These are phyloP conservation scores for Mycena chlorophos DNA, from an alignment of 768 basidiomycete species.

Conservation along the genomic window DNA sequence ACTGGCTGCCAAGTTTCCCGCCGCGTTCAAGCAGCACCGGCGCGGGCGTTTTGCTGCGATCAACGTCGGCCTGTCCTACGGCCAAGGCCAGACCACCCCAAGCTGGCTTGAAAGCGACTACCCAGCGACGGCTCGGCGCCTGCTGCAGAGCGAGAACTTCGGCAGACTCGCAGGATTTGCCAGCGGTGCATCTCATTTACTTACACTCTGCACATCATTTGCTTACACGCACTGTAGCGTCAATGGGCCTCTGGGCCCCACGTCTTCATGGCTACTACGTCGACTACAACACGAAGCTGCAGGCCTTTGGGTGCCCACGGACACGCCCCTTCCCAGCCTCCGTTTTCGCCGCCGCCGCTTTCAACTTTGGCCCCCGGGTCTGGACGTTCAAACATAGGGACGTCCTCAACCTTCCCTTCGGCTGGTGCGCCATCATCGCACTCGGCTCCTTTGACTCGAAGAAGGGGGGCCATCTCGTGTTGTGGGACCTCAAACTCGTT, in stretches of 20 bases:
- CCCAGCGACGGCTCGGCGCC: not conserved
- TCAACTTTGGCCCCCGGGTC: conserved; percentile 30
- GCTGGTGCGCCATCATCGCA: conserved; percentile 33
- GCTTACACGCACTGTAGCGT: not conserved
- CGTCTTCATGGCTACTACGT: conserved; percentile 13
- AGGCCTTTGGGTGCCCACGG: not conserved
- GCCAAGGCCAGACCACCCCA: not conserved
- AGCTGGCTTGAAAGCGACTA: not conserved
- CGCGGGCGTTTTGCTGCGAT: not conserved
- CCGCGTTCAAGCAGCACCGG: not conserved
- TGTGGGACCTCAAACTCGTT: conserved; percentile 29
- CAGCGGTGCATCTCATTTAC: conserved; percentile 4
- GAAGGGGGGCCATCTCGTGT: conserved; percentile 33
- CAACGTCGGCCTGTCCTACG: not conserved
- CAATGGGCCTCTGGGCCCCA: conserved; percentile 13
- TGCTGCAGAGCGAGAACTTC: not conserved
- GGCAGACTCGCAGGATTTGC: conserved; percentile 13
- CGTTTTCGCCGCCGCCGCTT: conserved; percentile 26
- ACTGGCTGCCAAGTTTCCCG: not conserved
- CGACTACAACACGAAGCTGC: not conserved
- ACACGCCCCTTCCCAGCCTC: not conserved
- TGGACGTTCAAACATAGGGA: conserved; percentile 29
- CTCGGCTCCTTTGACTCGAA: conserved; percentile 29
- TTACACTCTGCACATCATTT: not conserved
- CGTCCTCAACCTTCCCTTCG: conserved; percentile 29